Percentiles rank a stretch among this genome's conserved stretches.
These are phyloP conservation scores for Xylaria sp. DNA, from an alignment of 2,329 filamentous ascomycete species.

Conservation along the genomic window DNA sequence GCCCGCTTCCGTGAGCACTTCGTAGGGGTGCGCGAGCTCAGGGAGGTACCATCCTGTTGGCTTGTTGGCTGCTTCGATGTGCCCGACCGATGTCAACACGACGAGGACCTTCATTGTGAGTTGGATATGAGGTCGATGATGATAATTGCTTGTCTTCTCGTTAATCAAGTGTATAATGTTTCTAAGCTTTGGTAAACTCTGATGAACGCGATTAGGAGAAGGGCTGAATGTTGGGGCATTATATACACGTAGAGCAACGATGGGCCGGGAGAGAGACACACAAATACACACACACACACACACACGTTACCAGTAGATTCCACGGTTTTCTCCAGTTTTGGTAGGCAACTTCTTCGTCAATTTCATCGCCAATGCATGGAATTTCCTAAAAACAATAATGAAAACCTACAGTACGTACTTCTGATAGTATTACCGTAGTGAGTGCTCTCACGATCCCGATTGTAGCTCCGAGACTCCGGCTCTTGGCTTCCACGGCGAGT, in stretches of 20 bases:
- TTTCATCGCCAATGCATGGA: background rate
- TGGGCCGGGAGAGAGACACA: too few species aligned
- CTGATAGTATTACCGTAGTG: conserved; percentile 11
- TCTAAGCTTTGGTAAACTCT: background rate
- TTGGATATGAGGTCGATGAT: background rate
- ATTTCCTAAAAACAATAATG: background rate
- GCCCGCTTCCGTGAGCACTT: conserved; percentile 62
- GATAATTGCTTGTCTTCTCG: conserved; percentile 2
- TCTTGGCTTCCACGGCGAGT: background rate
- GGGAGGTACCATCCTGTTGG: conserved; percentile 77
- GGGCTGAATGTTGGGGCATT: background rate
- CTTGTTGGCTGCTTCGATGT: conserved; percentile 59
- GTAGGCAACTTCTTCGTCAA: background rate
- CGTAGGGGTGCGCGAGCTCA: conserved; percentile 73
- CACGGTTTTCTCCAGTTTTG: background rate
- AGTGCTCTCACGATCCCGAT: too few species aligned
- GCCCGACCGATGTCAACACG: conserved; percentile 72
- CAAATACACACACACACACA: background rate
- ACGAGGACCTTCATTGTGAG: conserved; percentile 70
- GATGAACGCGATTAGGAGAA: background rate
- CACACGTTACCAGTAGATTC: background rate
- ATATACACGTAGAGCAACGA: background rate
- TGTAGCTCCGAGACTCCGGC: conserved; percentile 17
- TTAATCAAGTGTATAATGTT: background rate
- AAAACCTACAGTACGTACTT: conserved; percentile 1